phyloP scores from a whole-genome alignment of 2,329 filamentous ascomycete species.

The Blastomyces silverae region DNA sequence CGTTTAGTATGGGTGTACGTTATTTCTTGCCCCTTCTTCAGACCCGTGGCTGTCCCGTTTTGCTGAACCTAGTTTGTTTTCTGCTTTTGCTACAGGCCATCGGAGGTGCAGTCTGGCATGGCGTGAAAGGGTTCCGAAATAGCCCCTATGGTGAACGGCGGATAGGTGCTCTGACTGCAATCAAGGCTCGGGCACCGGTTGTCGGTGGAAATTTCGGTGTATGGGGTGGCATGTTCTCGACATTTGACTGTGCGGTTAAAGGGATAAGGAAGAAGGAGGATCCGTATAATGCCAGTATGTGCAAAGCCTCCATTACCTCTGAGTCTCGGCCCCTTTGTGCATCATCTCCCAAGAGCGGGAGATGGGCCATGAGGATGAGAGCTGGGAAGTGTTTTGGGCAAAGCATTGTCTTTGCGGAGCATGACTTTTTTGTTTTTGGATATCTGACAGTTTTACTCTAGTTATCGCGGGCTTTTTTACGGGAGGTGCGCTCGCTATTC shows the following conservation, averaged over 20 bases:
- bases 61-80: constrained; percentile 28
- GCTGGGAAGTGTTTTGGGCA: background rate
- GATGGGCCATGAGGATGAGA: background rate
- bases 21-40: constrained; percentile 14
- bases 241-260: constrained; percentile 95
- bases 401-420: background rate
- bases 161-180: constrained; percentile 91
- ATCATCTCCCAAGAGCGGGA: background rate
- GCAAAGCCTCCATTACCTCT: background rate
- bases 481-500: constrained; percentile 80
- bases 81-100: constrained; percentile 50
- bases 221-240: constrained; percentile 93
- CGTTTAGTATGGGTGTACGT: constrained; percentile 91
- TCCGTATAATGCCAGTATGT: constrained; percentile 81
- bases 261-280: constrained; percentile 94
- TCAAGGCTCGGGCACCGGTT: constrained; percentile 94
- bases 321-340: background rate
- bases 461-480: constrained; percentile 96
- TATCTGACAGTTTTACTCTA: constrained; percentile 23
- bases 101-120: constrained; percentile 86
- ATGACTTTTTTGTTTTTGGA: background rate
- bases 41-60: constrained; percentile 14
- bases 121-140: constrained; percentile 89
- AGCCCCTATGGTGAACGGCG: constrained; percentile 87
- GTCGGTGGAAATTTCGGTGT: constrained; percentile 97